These are phyloP conservation scores for Ogataea siamensis DNA, from an alignment of 805 yeast genomes.

Conservation along the genomic window DNA sequence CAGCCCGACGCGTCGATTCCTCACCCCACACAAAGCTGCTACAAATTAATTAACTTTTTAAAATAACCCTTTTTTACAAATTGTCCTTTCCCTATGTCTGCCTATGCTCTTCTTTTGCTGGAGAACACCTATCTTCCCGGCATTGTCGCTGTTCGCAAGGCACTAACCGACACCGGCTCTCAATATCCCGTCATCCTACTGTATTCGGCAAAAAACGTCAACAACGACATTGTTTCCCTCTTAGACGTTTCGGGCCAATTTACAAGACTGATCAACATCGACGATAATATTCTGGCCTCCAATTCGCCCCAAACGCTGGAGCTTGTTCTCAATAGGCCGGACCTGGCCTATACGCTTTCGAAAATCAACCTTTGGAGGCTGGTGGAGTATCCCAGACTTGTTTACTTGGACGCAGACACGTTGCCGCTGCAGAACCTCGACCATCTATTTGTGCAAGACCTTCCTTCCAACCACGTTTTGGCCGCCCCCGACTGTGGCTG, in stretches of 20 bases:
- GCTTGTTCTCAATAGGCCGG: constrained; percentile 30
- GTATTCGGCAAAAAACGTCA: constrained; percentile 19
- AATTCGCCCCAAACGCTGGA: constrained; percentile 21
- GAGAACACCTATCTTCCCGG: constrained; percentile 39
- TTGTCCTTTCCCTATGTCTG: constrained; percentile 11
- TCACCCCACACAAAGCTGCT: constrained; percentile 2
- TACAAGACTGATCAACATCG: constrained; percentile 24
- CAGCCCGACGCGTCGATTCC: constrained; percentile 3
- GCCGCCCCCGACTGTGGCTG: constrained; percentile 87
- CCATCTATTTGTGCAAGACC: constrained; percentile 27
- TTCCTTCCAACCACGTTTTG: constrained; percentile 30
- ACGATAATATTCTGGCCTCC: constrained; percentile 21
- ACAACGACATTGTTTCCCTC: constrained; percentile 14
- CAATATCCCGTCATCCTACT: constrained; percentile 26
- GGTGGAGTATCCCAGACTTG: constrained; percentile 41
- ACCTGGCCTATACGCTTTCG: constrained; percentile 41
- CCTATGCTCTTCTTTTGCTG: constrained; percentile 36
- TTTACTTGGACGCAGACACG: constrained; percentile 63
- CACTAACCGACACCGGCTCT: constrained; percentile 24
- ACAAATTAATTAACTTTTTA: not conserved
- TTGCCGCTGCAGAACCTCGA: constrained; percentile 40
- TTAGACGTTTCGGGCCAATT: constrained; percentile 18
- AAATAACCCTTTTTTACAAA: not conserved
- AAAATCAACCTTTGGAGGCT: constrained; percentile 56
- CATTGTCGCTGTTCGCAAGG: constrained; percentile 31